A percentile compares a stretch with the other conserved stretches of the same genome.
Evolutionary conservation across 495 filamentous ascomycete genomes (phyloP).

Genomic region (Podospora pseudocomata): DNA sequence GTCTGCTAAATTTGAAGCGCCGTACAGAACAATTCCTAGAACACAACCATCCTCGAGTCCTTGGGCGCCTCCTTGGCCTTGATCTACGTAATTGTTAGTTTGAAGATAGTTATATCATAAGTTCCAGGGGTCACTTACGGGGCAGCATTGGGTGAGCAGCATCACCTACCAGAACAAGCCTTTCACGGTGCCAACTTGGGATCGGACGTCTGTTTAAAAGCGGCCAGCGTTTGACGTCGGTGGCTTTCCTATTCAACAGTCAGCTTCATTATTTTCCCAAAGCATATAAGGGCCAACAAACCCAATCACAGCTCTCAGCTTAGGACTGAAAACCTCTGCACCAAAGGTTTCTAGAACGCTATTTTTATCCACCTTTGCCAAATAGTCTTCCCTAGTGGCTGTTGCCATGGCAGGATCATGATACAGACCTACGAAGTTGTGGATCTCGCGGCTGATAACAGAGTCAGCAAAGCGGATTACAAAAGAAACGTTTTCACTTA

Average conservation of each 20-base stretch:
- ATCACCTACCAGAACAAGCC: conserved; percentile 42
- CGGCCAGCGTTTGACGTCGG: conserved; percentile 43
- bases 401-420: conserved; percentile 21
- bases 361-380: conserved; percentile 19
- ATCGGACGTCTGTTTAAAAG: conserved; percentile 34
- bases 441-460: conserved; percentile 14
- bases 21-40: conserved; percentile 33
- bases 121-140: conserved; percentile 20
- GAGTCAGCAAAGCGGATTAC: not conserved
- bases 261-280: not conserved
- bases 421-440: conserved; percentile 42
- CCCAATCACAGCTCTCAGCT: conserved; percentile 15
- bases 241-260: conserved; percentile 23
- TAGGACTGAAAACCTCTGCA: conserved; percentile 20
- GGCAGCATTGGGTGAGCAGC: conserved; percentile 50
- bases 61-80: conserved; percentile 47
- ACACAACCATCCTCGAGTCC: conserved; percentile 44
- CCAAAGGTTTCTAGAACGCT: conserved; percentile 17
- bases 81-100: conserved; percentile 46
- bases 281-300: not conserved
- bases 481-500: not conserved
- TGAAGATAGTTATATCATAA: not conserved
- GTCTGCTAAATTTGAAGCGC: conserved; percentile 17
- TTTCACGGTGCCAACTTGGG: conserved; percentile 32
- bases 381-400: conserved; percentile 24